Evolutionary conservation across 306 rosid genomes (phyloP).

Genomic region (Delonix regia): DNA sequence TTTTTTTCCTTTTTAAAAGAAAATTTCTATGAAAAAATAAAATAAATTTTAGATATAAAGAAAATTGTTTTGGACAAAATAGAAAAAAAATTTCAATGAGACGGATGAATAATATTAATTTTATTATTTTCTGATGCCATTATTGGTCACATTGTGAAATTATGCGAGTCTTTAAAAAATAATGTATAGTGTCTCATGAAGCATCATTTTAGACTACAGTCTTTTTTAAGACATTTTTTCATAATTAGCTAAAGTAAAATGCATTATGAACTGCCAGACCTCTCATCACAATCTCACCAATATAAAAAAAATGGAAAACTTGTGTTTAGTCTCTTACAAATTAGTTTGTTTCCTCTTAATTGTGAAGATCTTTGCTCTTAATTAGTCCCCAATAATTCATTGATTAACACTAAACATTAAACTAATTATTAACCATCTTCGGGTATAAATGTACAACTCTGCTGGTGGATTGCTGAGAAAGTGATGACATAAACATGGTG

Average conservation of each 20-base stretch:
- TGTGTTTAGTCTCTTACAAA: neutral
- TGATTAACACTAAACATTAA: constrained; percentile 3
- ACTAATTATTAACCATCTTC: constrained; percentile 29
- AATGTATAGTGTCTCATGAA: neutral
- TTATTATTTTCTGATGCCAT: neutral
- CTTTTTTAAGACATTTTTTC: neutral
- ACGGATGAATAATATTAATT: no score
- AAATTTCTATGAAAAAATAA: no score
- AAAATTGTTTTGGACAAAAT: no score
- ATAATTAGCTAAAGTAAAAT: neutral
- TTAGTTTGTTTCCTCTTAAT: neutral
- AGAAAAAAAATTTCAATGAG: no score
- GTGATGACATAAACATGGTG: constrained; percentile 61
- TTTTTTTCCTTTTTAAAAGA: no score
- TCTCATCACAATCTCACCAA: constrained; percentile 11
- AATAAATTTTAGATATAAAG: no score
- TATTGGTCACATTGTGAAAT: neutral
- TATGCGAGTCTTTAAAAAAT: neutral
- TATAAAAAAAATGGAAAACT: neutral
- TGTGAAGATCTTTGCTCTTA: constrained; percentile 5
- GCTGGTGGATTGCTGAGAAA: constrained; percentile 36
- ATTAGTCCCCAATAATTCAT: neutral
- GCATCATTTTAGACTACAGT: neutral
- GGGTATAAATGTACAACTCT: constrained; percentile 1
- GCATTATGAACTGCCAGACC: neutral